phyloP scores from a whole-genome alignment of 345 rosid species.

The Ceriops zippeliana region DNA sequence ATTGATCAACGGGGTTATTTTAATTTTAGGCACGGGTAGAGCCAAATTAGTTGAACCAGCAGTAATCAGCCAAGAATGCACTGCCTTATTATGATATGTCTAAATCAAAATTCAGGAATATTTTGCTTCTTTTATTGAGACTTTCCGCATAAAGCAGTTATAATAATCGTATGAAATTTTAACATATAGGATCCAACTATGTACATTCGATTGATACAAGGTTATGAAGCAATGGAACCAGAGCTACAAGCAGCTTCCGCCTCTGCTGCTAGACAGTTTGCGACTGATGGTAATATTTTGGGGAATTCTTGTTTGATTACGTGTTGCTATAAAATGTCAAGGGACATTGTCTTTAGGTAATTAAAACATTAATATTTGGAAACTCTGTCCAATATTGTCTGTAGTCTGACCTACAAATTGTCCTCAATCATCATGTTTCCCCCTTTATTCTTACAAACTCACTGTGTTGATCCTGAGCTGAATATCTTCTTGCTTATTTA shows the following conservation, averaged over 20 bases:
- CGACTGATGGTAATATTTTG: conserved; percentile 69
- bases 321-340: background rate
- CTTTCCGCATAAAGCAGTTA: background rate
- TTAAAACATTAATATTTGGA: too few species aligned
- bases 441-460: background rate
- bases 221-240: conserved; percentile 82
- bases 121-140: conserved; percentile 5
- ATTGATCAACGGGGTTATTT: too few species aligned
- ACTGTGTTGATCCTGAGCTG: background rate
- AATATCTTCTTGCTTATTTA: conserved; percentile 20
- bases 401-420: background rate
- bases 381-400: background rate
- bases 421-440: conserved; percentile 1
- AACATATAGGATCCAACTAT: conserved; percentile 83
- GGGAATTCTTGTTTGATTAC: background rate
- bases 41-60: too few species aligned
- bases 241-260: conserved; percentile 66
- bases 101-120: background rate
- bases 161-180: conserved; percentile 11
- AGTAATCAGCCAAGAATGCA: background rate
- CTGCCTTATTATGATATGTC: background rate
- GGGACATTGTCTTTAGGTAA: too few species aligned
- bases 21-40: too few species aligned
- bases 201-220: conserved; percentile 94
- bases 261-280: conserved; percentile 67